Conservation (phyloP, 345 rosid genomes). For the Salix arbutifolia region DNA sequence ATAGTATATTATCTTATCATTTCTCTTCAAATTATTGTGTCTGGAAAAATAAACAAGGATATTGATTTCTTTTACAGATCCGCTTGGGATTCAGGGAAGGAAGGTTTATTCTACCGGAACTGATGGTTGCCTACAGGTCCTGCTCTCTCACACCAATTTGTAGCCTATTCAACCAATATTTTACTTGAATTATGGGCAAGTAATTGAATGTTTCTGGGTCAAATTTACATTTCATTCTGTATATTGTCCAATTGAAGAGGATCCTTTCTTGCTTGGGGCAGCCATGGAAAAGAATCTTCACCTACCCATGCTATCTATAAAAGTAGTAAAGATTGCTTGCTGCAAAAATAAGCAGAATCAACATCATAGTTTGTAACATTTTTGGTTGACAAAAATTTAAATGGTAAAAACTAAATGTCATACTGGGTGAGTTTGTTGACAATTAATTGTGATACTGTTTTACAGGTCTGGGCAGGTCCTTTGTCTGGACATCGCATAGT, state of each 20-base stretch:
- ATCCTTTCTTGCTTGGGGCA: neutral
- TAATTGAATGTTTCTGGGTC: neutral
- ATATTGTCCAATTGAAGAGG: neutral
- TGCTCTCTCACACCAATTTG: constrained; percentile 1
- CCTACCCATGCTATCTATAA: neutral
- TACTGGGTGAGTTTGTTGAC: neutral
- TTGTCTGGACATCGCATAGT: constrained; percentile 64
- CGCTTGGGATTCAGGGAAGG: constrained; percentile 97
- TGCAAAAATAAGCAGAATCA: neutral
- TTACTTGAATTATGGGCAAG: neutral
- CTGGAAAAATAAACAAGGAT: constrained; percentile 10
- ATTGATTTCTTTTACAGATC: constrained; percentile 49
- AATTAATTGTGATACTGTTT: neutral
- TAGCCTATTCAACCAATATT: neutral
- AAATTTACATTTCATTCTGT: neutral
- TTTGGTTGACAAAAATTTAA: neutral
- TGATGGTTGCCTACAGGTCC: constrained; percentile 69
- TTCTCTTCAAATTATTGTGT: neutral
- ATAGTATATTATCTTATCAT: neutral
- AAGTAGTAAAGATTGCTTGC: neutral
- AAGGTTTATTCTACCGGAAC: constrained; percentile 55
- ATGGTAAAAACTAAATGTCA: no score
- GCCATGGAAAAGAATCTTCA: neutral
- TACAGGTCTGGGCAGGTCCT: constrained; percentile 97
- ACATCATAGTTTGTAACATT: neutral